Conservation (phyloP, 2,329 filamentous ascomycete species). For the Colletotrichum sp. region DNA sequence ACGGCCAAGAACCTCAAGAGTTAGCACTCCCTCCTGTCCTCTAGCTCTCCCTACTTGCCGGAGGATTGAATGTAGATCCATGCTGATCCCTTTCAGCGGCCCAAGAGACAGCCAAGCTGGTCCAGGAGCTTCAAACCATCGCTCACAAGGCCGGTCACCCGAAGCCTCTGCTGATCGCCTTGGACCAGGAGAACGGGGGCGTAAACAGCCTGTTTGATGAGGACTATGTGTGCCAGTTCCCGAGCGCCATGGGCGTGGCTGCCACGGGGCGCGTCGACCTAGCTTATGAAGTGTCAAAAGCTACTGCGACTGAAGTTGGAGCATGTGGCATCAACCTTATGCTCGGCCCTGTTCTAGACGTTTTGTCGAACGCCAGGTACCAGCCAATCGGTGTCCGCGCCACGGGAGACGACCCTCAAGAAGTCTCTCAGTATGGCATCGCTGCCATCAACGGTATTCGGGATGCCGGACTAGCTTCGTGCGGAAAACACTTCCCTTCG, state of each 20-base stretch:
- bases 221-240: constrained; percentile 94
- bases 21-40: constrained; percentile 42
- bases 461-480: constrained; percentile 85
- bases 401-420: constrained; percentile 90
- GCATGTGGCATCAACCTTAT: constrained; percentile 97
- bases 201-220: constrained; percentile 97
- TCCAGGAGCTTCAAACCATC: constrained; percentile 91
- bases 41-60: not conserved
- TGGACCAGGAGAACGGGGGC: constrained; percentile 97
- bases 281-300: constrained; percentile 89
- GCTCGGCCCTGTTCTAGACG: constrained; percentile 90
- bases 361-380: constrained; percentile 89
- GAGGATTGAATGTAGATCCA: not conserved
- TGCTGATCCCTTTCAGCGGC: constrained; percentile 65
- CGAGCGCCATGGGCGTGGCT: constrained; percentile 96
- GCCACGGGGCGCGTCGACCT: constrained; percentile 86
- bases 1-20: constrained; percentile 88
- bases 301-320: constrained; percentile 89
- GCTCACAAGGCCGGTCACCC: constrained; percentile 90
- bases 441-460: constrained; percentile 92
- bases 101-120: constrained; percentile 84
- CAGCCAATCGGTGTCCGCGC: constrained; percentile 91
- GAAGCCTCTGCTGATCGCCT: constrained; percentile 84
- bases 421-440: constrained; percentile 91
- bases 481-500: constrained; percentile 95